A percentile compares a stretch with the other conserved stretches of the same genome.
Conservation (phyloP, 441 rosid genomes). For the Eugenia klotzschiana region DNA sequence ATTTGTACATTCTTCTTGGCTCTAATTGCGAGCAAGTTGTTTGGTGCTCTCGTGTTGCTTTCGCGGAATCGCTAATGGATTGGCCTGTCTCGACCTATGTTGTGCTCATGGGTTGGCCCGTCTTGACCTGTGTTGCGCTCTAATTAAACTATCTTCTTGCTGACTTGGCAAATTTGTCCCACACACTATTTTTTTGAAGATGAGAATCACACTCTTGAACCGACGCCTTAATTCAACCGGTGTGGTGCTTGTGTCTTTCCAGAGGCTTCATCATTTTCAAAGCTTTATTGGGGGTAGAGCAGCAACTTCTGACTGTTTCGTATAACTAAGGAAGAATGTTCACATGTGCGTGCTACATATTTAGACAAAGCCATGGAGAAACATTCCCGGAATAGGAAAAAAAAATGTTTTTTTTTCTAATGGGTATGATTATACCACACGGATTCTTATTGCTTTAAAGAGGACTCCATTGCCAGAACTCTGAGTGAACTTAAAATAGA, state of each 20-base stretch:
- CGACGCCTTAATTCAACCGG: conserved; percentile 25
- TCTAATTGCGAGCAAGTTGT: background rate
- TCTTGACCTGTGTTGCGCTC: no score
- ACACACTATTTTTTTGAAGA: conserved; percentile 3
- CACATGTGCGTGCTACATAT: background rate
- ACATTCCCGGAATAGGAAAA: no score
- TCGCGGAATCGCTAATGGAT: background rate
- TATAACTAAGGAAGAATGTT: conserved; percentile 25
- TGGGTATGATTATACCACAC: no score
- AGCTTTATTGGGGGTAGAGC: no score
- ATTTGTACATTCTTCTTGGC: conserved; percentile 20
- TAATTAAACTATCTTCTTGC: no score
- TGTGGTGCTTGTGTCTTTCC: background rate
- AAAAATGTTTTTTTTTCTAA: no score
- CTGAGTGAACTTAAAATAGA: fast-evolving
- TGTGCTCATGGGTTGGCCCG: no score
- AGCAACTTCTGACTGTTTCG: conserved; percentile 61
- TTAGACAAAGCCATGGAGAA: background rate
- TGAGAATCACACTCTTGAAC: conserved; percentile 33
- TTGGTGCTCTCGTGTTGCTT: no score
- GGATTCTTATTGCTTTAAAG: no score
- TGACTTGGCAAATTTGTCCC: no score
- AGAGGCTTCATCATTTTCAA: conserved; percentile 5
- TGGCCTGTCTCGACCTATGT: no score
- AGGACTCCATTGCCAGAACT: background rate